phyloP scores from a whole-genome alignment of 2,329 filamentous ascomycete species.

The Claviceps sp. region DNA sequence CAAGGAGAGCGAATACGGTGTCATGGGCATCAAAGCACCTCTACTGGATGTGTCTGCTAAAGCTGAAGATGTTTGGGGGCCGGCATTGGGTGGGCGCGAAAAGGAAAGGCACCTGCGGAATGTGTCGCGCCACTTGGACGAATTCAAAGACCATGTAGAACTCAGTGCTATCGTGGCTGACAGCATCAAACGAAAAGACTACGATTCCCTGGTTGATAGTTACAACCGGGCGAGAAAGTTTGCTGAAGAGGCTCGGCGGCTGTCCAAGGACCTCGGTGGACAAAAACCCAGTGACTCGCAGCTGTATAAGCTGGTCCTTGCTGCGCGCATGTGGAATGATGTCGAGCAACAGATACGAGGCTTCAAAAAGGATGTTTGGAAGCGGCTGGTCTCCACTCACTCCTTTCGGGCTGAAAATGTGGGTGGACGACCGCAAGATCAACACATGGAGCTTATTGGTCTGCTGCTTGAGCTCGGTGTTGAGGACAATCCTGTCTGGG shows the following conservation, averaged over 20 bases:
- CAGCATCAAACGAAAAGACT: slow-evolving; percentile 81
- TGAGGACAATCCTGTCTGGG: slow-evolving; percentile 90
- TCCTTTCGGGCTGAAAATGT: slow-evolving; percentile 33
- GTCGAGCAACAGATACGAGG: slow-evolving; percentile 73
- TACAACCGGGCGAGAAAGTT: slow-evolving; percentile 74
- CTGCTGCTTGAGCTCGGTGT: slow-evolving; percentile 87
- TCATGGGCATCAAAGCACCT: slow-evolving; percentile 76
- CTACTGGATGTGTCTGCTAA: slow-evolving; percentile 84
- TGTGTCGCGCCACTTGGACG: slow-evolving; percentile 62
- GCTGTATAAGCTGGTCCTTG: slow-evolving; percentile 74
- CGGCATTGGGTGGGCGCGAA: slow-evolving; percentile 78
- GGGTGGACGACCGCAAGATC: slow-evolving; percentile 52
- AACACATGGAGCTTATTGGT: slow-evolving; percentile 81
- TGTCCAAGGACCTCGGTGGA: slow-evolving; percentile 44
- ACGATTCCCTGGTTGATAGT: slow-evolving; percentile 75
- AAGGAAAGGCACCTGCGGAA: slow-evolving; percentile 78
- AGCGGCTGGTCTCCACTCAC: slow-evolving; percentile 58
- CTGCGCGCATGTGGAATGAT: slow-evolving; percentile 89
- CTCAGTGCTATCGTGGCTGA: slow-evolving; percentile 65
- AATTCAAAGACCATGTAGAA: slow-evolving; percentile 71
- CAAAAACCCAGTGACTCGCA: slow-evolving; percentile 60
- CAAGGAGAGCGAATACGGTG: slow-evolving; percentile 86
- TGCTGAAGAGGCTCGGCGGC: slow-evolving; percentile 60
- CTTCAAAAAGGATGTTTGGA: slow-evolving; percentile 88
- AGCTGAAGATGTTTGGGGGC: slow-evolving; percentile 95